Conservation (phyloP, 805 yeast genomes). For the Yarrowia phangngaensis region DNA sequence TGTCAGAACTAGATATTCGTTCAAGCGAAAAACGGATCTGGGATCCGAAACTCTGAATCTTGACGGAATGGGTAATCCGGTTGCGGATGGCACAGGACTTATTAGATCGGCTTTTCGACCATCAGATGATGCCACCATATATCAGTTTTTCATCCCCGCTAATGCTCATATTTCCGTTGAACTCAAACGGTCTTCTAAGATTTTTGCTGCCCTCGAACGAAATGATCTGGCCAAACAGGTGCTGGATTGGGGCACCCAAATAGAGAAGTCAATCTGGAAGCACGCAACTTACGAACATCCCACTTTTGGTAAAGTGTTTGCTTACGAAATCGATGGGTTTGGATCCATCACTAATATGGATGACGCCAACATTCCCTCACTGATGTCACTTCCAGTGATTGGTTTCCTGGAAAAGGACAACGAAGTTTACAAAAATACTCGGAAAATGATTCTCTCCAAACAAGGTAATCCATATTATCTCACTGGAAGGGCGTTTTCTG, state of each 20-base stretch:
- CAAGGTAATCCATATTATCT: conserved; percentile 76
- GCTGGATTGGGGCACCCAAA: conserved; percentile 41
- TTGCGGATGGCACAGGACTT: conserved; percentile 62
- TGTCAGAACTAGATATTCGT: conserved; percentile 53
- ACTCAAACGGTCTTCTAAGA: conserved; percentile 42
- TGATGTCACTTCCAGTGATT: conserved; percentile 73
- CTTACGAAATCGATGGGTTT: conserved; percentile 86
- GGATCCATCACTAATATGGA: conserved; percentile 76
- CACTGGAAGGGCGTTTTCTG: conserved; percentile 59
- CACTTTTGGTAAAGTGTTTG: conserved; percentile 69
- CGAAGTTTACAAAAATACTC: conserved; percentile 67
- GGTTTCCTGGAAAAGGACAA: conserved; percentile 56
- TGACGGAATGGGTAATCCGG: conserved; percentile 82
- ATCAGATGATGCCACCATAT: conserved; percentile 80
- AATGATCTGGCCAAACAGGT: conserved; percentile 32
- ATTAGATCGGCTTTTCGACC: conserved; percentile 84
- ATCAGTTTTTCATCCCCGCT: conserved; percentile 79
- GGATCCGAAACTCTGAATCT: conserved; percentile 81
- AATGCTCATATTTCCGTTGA: conserved; percentile 73
- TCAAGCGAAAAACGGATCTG: conserved; percentile 66
- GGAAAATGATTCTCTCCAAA: conserved; percentile 66
- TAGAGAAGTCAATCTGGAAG: conserved; percentile 55
- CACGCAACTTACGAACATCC: conserved; percentile 68
- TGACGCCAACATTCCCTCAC: conserved; percentile 85
- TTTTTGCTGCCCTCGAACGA: conserved; percentile 32